Base-by-base conservation (phyloP, 1,284 basidiomycete genomes). In the Wallemia ichthyophaga region DNA sequence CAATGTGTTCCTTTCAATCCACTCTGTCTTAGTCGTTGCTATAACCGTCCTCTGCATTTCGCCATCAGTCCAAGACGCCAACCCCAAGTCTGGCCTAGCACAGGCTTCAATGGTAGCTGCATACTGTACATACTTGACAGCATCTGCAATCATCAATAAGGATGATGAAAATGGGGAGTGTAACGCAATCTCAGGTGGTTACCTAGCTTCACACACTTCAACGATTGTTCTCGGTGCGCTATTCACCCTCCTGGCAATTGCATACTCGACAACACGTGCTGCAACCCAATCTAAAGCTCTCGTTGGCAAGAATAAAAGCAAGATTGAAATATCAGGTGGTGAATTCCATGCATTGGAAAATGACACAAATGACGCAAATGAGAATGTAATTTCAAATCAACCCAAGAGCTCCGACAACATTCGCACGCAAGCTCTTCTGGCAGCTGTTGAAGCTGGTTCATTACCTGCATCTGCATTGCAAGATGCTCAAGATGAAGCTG, bases 161-260 rank as follows among this genome's bases (percentile, higher is more conserved):
- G 79, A 80, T 55, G 67, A 67, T 37, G 59, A 59, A 55, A 72
- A 76, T 60, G 69, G 69, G 11, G 75, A 78, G 55, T 98, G 92
- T 74, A 98, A 98, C 69, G 92, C 94, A 0, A 75, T 96, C 21
- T 74, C 71, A 60, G 76, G 63, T 56, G 67, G 66, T 24, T 59
- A 28, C 24, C 57, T 32, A 63, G 81, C 74, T 57, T 85, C 89
- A 1, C 80, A 83, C 62, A 89, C 81, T 24, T 89, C 87, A 1
- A 85, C 87, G 1, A 81, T 92, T 28, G 75, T 96, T 25, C 74
- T 96, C 54, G 94, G 92, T 54, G 94, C 87, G 2, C 70, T 89
- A 17, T 95, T 99, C 71, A 99, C 92, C 1, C 96, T 99, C 76
- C 71, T 96, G 56, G 91, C 94, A 1, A 95, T 98, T 64, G 92